Base-by-base conservation (phyloP, 495 filamentous ascomycete genomes). In the Glonium stellatum region DNA sequence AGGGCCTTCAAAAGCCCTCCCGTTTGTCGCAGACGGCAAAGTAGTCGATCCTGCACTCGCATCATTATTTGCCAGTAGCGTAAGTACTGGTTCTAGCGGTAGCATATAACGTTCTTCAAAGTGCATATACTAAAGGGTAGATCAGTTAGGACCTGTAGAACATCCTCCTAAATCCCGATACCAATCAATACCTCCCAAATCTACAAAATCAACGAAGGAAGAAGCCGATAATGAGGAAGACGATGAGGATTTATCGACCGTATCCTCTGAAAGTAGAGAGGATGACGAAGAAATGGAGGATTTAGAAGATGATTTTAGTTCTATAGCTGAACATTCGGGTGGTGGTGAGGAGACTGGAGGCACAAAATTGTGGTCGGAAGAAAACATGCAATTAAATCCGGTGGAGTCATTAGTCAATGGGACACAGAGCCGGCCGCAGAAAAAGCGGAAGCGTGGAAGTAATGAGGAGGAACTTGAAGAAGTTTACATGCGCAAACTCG, bases 61-160 rank as follows among this genome's bases (percentile, higher is more conserved):
- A 61, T 86, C 87, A 51, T 79, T 97, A 25, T 97, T 97, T 73
- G 79, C 86, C 31, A 77, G 81, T 27, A 92, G 88, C 76, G 90
- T 93, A 77, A 73, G 87, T 81, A 35, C 54, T 54, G 13, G 12
- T 44, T 18, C 4, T 25, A 27, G 21, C 13, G 8, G 11, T 22
- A 27, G 6, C 48, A 15, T n/a, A 18, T 51, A 23, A 23, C 11
- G 18, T 23, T 8, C n/a, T 23, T 9, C 15, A 37, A 11, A 34
- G 23, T 13, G 4, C 21, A 23, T 37, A 1, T 36, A 21, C 53
- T 55, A 37, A 55, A 39, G 23, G 4, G 18, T 23, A 8, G 13
- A 5, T 31, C 41, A 68, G 66, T 21, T 56, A 18, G 66, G 66
- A n/a, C 66, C 66, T 19, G 66, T 68, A 13, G 18, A 63, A 39